phyloP scores from a whole-genome alignment of 1,139 yeast species.

The Wickerhamomyces sp. region DNA sequence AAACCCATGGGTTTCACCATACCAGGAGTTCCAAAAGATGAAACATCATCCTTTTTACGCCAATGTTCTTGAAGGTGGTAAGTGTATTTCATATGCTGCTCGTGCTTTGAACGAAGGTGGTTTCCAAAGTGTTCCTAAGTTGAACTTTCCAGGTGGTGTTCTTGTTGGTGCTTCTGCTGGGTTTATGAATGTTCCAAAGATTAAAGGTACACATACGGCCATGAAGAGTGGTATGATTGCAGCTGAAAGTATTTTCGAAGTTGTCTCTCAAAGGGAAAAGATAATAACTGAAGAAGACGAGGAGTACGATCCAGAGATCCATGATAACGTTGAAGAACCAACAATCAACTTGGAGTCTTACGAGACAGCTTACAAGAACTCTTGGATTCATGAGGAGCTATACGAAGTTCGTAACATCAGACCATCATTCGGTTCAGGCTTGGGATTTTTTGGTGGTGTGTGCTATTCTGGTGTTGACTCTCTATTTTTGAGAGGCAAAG shows the following conservation, averaged over 20 bases:
- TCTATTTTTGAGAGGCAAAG: slow-evolving; percentile 65
- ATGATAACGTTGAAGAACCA: slow-evolving; percentile 30
- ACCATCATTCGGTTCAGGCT: slow-evolving; percentile 72
- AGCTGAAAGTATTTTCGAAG: slow-evolving; percentile 75
- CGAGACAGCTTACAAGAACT: slow-evolving; percentile 58
- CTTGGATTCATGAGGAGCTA: slow-evolving; percentile 86
- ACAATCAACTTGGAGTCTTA: slow-evolving; percentile 52
- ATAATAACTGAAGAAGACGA: slow-evolving; percentile 38
- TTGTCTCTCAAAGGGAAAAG: slow-evolving; percentile 41
- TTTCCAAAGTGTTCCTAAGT: slow-evolving; percentile 80
- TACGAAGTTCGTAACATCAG: slow-evolving; percentile 81
- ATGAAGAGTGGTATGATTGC: slow-evolving; percentile 94
- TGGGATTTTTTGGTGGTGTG: slow-evolving; percentile 77
- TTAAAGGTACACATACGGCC: slow-evolving; percentile 98
- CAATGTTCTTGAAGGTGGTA: slow-evolving; percentile 78
- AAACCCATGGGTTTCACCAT: slow-evolving; percentile 93
- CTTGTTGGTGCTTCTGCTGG: slow-evolving; percentile 96
- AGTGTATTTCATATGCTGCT: slow-evolving; percentile 90
- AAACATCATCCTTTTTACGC: slow-evolving; percentile 85
- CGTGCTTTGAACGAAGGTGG: slow-evolving; percentile 97
- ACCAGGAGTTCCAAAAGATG: slow-evolving; percentile 92
- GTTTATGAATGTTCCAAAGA: slow-evolving; percentile 92
- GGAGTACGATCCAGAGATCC: slow-evolving; percentile 25
- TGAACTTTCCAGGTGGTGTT: slow-evolving; percentile 93
- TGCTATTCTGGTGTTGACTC: slow-evolving; percentile 84